Evolutionary conservation across 192 early-diverging fungal genomes (phyloP).

Genomic region (Chytriomyces sp.): DNA sequence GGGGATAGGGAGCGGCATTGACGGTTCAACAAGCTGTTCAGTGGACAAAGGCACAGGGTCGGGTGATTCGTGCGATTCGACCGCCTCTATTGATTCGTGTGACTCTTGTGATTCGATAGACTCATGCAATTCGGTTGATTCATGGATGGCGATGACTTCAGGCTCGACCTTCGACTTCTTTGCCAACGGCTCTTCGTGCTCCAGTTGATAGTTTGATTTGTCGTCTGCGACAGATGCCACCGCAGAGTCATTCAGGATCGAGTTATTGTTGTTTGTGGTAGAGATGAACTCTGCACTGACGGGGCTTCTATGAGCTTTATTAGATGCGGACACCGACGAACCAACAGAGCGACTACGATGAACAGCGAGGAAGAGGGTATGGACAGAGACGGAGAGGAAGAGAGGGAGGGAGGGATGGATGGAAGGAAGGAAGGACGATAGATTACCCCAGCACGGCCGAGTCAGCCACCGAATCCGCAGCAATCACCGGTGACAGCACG

Average conservation of each 20-base stretch:
- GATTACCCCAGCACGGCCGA: not conserved
- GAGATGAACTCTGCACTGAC: not conserved
- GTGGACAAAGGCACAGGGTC: too few relatives aligned
- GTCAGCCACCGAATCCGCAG: not conserved
- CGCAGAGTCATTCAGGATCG: not conserved
- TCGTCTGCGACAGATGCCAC: not conserved
- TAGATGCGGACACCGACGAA: not conserved
- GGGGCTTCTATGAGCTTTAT: not conserved
- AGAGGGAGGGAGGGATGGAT: not conserved
- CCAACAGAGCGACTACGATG: not conserved
- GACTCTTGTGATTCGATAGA: too few relatives aligned
- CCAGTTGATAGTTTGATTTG: too few relatives aligned
- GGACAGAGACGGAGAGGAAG: not conserved
- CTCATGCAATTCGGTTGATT: too few relatives aligned
- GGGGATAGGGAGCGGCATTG: too few relatives aligned
- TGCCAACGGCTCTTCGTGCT: too few relatives aligned
- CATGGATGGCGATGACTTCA: too few relatives aligned
- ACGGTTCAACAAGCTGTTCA: too few relatives aligned
- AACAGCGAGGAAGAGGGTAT: not conserved
- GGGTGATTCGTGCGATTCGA: too few relatives aligned
- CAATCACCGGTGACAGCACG: too few relatives aligned
- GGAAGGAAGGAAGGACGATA: not conserved
- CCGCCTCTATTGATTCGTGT: too few relatives aligned
- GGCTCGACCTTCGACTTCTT: too few relatives aligned
- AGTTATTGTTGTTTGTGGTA: not conserved